Evolutionary conservation across 805 yeast species (phyloP), one percentile per base, ranked within the genome.

Genomic region (Teunomyces panamensis): DNA sequence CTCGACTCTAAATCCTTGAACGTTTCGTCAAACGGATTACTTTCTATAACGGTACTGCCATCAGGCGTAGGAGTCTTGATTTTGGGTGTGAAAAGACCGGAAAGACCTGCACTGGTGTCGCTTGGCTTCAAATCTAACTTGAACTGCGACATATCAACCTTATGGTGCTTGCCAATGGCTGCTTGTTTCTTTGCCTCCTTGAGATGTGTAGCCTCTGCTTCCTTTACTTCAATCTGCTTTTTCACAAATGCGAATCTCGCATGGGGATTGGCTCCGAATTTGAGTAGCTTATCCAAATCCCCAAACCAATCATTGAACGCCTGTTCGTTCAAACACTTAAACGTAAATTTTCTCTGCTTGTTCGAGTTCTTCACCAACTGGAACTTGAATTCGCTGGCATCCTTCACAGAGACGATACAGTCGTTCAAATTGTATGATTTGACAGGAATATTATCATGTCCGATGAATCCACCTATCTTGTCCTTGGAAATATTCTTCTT

Each of bases 261-360:
- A 30, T 68, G 59, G 37, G 80, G 78, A 32, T 64, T 58, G 46
- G 65, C 62, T 17, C 72, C 71, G 53, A 74, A 79, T 42, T 72
- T 68, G 29, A 78, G 70, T 53, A 84, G 64, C 51, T 81, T 83
- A 28, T 68, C 65, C 39, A 84, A 62, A 58, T 83, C 85, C 27
- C 71, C 74, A 30, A 69, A 64, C 89, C 89, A 84, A 53, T 71
- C 73, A 24, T 58, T 59, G 44, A 76, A 76, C 44, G 79, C 79
- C 30, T 64, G 69, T 11, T 55, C 62, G 26, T 68, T 70, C 50
- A 74, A 57, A 62, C 84, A 65, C 65, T 75, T 68, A 60, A 78
- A 78, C 1, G 73, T 67, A 42, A 57, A 55, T 55, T 67, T 71
- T 28, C 66, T 67, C 14, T 59, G 50, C 14, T 55, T 47, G 48